These are phyloP conservation scores for Annulohypoxylon nitens DNA, from an alignment of 495 filamentous ascomycete genomes.

Conservation along the genomic window DNA sequence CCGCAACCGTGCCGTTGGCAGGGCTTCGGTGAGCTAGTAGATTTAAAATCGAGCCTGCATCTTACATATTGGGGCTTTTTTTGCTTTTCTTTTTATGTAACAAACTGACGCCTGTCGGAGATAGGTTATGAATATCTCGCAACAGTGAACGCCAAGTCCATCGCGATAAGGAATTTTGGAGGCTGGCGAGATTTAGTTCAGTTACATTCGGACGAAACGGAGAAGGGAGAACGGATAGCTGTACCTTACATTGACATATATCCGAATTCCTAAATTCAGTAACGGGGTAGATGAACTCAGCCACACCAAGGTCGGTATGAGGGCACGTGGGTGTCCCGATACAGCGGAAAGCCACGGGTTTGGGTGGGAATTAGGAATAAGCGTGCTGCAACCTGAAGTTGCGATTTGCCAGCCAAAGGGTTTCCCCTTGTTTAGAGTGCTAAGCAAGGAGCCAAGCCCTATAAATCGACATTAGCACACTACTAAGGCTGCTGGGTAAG, in stretches of 20 bases:
- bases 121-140: neutral
- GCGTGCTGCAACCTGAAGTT: conserved; percentile 19
- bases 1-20: neutral
- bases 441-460: neutral
- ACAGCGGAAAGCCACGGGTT: neutral
- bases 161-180: neutral
- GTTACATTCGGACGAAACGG: neutral
- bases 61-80: neutral
- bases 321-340: conserved; percentile 31
- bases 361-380: neutral
- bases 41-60: neutral
- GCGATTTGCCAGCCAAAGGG: conserved; percentile 15
- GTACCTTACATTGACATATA: conserved; percentile 15
- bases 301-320: conserved; percentile 35
- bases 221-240: neutral
- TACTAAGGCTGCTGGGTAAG: neutral
- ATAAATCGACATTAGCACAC: neutral
- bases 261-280: neutral
- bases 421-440: neutral
- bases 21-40: neutral
- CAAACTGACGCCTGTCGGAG: neutral
- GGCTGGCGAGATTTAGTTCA: neutral
- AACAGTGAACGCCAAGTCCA: neutral
- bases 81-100: neutral
- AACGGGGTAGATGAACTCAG: neutral